Base-by-base conservation (phyloP, 352 stramenopile genomes). In the Aphanomyces astaci region DNA sequence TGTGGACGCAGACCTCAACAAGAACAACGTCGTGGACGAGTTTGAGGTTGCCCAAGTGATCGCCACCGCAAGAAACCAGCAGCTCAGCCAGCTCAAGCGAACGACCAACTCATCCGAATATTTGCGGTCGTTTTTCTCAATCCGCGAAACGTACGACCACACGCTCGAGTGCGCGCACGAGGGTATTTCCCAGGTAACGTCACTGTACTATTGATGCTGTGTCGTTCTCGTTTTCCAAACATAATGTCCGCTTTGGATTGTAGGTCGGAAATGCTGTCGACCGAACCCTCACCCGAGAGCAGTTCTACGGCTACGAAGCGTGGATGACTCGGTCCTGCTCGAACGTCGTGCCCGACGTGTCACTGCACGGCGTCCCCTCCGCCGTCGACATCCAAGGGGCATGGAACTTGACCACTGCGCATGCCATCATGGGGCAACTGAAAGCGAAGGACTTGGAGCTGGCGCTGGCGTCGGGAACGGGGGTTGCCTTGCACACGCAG, bases 301-400 rank as follows among this genome's bases (percentile, higher is more conserved):
- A 66, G n/a, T 66, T 54, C 22, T 40, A 52, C 11, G 59, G 59
- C 40, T 66, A 52, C 22, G 59, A 66, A 36, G 33, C 59, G 40
- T 66, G 43, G 28, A 66, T 53, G 33, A 10, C 13, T 10, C 15
- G 10, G 25, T 22, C 4, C 7, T 66, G 59, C 22, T 25, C 39
- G 2, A 43, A 56, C 30, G 25, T 39, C 2, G 5, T 27, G 25
- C 31, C 33, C 4, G 59, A 66, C 59, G 27, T 43, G 15, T 39
- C 45, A 13, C 2, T 54, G 15, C 43, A 39, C 5, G 59, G 59
- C 5, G 45, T 39, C 4, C 46, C 59, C 3, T 32, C 32, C 25
- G 27, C 1, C 10, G 4, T n/a, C 22, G 15, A 52, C 4, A n/a
- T 66, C n/a, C 15, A 30, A 24, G 43, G 22, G 56, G 25, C 46